A percentile compares a stretch with the other conserved stretches of the same genome.
phyloP scores from a whole-genome alignment of 139 green algal species.

The Chlamydomonas schloesseri region DNA sequence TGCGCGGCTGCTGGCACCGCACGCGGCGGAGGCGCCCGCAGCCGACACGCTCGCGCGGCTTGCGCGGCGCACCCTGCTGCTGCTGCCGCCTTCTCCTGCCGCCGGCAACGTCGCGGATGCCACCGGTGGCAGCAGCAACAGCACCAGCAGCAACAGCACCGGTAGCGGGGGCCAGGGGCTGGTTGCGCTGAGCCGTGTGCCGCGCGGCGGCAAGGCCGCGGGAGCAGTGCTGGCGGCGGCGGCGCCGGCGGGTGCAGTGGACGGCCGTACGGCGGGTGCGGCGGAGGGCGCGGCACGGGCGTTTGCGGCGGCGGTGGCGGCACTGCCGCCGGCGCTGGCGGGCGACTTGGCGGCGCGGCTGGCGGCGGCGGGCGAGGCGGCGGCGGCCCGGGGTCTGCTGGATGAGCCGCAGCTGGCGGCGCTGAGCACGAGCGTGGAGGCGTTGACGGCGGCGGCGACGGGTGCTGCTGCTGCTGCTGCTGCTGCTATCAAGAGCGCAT shows the following conservation, averaged over 20 bases:
- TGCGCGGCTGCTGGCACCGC: conserved; percentile 17
- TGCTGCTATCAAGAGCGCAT: too few relatives aligned
- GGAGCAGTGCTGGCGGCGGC: conserved; percentile 7
- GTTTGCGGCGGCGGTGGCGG: neutral
- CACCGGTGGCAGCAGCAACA: neutral
- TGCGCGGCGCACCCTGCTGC: neutral
- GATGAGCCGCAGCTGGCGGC: neutral
- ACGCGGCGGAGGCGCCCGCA: neutral
- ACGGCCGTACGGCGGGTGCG: neutral
- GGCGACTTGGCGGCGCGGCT: conserved; percentile 1
- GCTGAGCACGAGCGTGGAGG: neutral
- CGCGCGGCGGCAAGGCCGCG: neutral
- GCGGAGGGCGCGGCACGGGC: conserved; percentile 4
- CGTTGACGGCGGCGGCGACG: neutral
- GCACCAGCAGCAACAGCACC: too few relatives aligned
- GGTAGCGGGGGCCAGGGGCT: too few relatives aligned
- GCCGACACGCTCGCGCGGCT: conserved; percentile 1
- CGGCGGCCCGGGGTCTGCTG: conserved; percentile 17
- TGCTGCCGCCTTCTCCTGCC: conserved; percentile 32
- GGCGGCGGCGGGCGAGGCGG: neutral
- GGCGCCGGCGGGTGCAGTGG: neutral
- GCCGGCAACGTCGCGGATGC: neutral
- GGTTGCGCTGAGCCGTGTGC: neutral
- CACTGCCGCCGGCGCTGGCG: neutral
- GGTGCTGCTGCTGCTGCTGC: too few relatives aligned